Percentiles rank a stretch among this genome's conserved stretches.
Conservation (phyloP, 805 yeast genomes). For the Cyberlindnera amylophila region DNA sequence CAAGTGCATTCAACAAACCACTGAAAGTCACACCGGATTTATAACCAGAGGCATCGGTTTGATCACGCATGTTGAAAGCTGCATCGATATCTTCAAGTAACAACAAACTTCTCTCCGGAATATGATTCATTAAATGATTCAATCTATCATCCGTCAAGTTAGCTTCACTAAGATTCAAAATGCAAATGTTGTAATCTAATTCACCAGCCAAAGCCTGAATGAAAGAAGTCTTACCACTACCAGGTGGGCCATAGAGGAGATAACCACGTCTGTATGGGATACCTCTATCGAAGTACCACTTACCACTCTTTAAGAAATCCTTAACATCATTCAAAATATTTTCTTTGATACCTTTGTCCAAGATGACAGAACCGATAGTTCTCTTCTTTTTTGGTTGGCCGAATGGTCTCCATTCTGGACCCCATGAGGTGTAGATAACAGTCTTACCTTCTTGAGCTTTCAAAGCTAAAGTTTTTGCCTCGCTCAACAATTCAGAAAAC, state of each 20-base stretch:
- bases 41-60: constrained; percentile 72
- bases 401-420: constrained; percentile 98
- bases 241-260: constrained; percentile 94
- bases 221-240: constrained; percentile 93
- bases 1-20: constrained; percentile 88
- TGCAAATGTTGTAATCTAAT: constrained; percentile 91
- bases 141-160: constrained; percentile 92
- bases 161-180: constrained; percentile 83
- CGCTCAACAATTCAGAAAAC: constrained; percentile 67
- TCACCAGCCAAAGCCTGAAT: constrained; percentile 97
- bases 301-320: constrained; percentile 75
- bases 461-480: constrained; percentile 82
- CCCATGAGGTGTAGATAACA: constrained; percentile 91
- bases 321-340: constrained; percentile 63
- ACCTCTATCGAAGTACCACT: constrained; percentile 95
- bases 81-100: constrained; percentile 93
- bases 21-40: constrained; percentile 91
- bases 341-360: constrained; percentile 73
- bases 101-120: constrained; percentile 84
- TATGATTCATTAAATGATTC: constrained; percentile 93
- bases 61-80: constrained; percentile 82
- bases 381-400: constrained; percentile 93
- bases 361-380: constrained; percentile 75
- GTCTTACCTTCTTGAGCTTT: constrained; percentile 88
- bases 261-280: constrained; percentile 97